Evolutionary conservation across 2,329 filamentous ascomycete species (phyloP).

Genomic region (Lojkania enalia): DNA sequence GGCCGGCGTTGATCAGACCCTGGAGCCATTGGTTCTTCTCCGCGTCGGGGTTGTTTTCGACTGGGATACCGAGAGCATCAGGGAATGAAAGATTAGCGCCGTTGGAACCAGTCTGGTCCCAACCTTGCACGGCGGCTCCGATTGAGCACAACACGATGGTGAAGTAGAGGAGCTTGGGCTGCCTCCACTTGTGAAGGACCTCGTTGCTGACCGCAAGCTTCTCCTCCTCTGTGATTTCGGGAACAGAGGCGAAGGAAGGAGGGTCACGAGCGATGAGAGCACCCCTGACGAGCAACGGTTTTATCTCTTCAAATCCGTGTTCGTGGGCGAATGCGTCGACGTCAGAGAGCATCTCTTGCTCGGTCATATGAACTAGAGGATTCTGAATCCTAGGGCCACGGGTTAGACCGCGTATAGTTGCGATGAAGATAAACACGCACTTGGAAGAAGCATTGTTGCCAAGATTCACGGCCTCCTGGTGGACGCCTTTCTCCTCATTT

Average conservation of each 20-base stretch:
- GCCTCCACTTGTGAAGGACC: constrained; percentile 13
- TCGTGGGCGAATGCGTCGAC: constrained; percentile 57
- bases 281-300: constrained; percentile 53
- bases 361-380: constrained; percentile 22
- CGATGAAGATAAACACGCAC: too few species aligned
- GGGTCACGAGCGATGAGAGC: constrained; percentile 52
- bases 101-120: constrained; percentile 11
- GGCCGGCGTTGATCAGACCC: constrained; percentile 24
- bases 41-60: constrained; percentile 15
- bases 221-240: constrained; percentile 23
- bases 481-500: too few species aligned
- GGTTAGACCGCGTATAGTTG: too few species aligned
- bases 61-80: constrained; percentile 53
- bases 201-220: constrained; percentile 23
- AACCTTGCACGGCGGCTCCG: constrained; percentile 12
- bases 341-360: constrained; percentile 51
- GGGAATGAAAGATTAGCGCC: constrained; percentile 35
- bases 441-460: too few species aligned
- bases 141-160: constrained; percentile 13
- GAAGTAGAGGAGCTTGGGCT: constrained; percentile 11
- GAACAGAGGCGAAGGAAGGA: constrained; percentile 15
- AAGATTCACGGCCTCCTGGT: too few species aligned
- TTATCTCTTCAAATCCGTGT: constrained; percentile 50
- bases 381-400: constrained; percentile 25
- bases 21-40: constrained; percentile 27